Base-by-base conservation (phyloP, 1,139 yeast genomes). In the Arxiozyma slooffiae region DNA sequence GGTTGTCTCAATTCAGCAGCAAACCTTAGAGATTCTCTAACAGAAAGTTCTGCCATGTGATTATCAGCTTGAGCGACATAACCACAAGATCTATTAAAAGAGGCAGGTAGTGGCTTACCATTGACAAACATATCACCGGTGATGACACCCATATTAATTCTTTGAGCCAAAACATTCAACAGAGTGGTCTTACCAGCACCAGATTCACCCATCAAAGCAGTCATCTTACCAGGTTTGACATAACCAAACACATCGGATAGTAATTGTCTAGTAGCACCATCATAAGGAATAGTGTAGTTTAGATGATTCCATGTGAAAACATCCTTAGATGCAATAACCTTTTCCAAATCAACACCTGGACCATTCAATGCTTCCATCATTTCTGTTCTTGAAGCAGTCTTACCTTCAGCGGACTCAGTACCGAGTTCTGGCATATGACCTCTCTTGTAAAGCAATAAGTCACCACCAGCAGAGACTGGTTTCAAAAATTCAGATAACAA, bases 131-230 rank as follows among this genome's bases (percentile, higher is more conserved):
- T 77, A 51, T 79, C 81, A 60, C 86, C 85, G 46, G 84, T 77
- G 46, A 81, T 73, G 41, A 76, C 78, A 58, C 85, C 86, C 65
- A 76, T 73, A 48, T 74, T 72, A 54, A 77, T 73, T 64, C 85
- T 71, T 60, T 79, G 81, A 17, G 85, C 80, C 53, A 81, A 70
- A 47, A 76, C 76, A 59, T 80, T 79, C 54, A 81, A 71, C 53
- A 81, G 68, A 7, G 85, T 81, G 1, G 86, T 81, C 64, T 80
- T 80, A 62, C 85, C 85, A 45, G 85, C 85, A 61, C 85, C 85
- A 26, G 85, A 80, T 55, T 77, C 82, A 55, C 86, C 86, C 84
- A 81, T 80, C 43, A 81, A 65, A 26, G 82, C 82, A 46, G 81
- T 78, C 70, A 78, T 66, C 36, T 80, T 77, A 57, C 86, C 86